Base-by-base conservation (phyloP, 331 rosid species). In the Telfairia occidentalis region DNA sequence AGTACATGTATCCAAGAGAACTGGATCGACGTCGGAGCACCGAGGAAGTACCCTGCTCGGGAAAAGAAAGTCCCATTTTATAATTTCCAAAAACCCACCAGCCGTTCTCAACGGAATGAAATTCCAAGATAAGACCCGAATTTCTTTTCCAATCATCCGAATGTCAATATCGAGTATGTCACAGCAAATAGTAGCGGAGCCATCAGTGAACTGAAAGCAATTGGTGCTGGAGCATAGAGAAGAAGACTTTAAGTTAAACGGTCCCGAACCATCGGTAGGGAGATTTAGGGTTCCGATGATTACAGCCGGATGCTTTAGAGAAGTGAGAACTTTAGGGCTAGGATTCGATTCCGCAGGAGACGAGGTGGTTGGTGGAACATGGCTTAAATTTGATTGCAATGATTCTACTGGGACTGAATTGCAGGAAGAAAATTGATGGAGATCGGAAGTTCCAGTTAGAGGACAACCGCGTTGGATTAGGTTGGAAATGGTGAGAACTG, bases 151-250 rank as follows among this genome's bases (percentile, higher is more conserved):
- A 0, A 91, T 43, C 6, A 85, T 82, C 40, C 59, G 43, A 7
- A 82, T 48, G 29, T 84, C 85, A 29, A 88, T 82, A 55, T 79
- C 81, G 52, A 94, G 88, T 75, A 94, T 42, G 78, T 94, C 97
- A 74, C 98, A 94, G 81, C 98, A 94, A 54, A 91, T 53, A 0
- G 89, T 71, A 75, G 81, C 85, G 21, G 90, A 86, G 38, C 74
- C 81, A 73, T 94, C 96, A 23, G 92, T 82, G 85, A 94, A 91
- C 69, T 79, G 90, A 83, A 94, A 74, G 87, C 98, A 94, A 72
- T 50, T 81, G 59, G 21, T 76, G 82, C 52, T 57, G 23, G 88
- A 75, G 84, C 97, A 89, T 23, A 58, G 59, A 67, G 37, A 52
- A 37, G 30, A 38, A 49, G 79, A 42, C 21, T 71, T 71, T 57